Conservation (phyloP, 257 asterid genomes). For the Solanum rostratum region DNA sequence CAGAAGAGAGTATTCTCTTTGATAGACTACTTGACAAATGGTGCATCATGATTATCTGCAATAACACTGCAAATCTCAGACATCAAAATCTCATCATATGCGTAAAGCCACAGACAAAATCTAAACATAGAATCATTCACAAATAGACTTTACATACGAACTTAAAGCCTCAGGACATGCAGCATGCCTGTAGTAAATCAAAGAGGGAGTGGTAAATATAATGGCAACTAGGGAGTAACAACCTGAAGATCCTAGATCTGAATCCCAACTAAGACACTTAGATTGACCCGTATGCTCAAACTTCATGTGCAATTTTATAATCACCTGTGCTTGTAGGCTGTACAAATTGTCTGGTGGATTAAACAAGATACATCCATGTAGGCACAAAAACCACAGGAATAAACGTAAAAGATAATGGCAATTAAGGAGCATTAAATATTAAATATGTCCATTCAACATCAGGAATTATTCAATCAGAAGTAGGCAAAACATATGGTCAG, state of each 20-base stretch:
- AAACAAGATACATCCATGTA: not conserved
- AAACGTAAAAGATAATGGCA: not conserved
- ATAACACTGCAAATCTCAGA: not conserved
- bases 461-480: not conserved
- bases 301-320: not conserved
- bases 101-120: not conserved
- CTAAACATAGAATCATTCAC: not conserved
- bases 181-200: not conserved
- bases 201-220: not conserved
- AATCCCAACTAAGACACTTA: not conserved
- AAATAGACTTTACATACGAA: not conserved
- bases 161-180: not conserved
- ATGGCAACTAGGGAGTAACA: not conserved
- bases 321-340: not conserved
- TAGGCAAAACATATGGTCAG: not conserved
- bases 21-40: slow-evolving; percentile 23
- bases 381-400: not conserved
- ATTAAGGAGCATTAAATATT: not conserved
- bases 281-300: not conserved
- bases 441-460: not conserved
- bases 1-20: slow-evolving; percentile 24
- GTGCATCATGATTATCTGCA: slow-evolving; percentile 39
- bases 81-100: not conserved
- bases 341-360: not conserved
- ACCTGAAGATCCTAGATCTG: not conserved